These are phyloP conservation scores for Pichia deserticola DNA, from an alignment of 805 yeast genomes.

Conservation along the genomic window DNA sequence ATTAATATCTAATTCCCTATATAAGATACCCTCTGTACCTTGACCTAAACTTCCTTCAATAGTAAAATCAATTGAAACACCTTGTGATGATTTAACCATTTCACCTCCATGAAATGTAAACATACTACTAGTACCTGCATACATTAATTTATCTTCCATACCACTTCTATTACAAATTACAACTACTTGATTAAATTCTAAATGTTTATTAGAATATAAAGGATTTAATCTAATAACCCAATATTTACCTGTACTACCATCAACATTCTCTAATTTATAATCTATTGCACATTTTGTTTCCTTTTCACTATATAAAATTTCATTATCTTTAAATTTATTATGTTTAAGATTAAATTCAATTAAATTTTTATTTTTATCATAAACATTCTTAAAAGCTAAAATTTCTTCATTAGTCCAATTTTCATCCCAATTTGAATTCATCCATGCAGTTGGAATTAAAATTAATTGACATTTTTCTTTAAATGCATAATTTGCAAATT, in stretches of 20 bases:
- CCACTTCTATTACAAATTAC: constrained; percentile 71
- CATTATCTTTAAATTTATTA: constrained; percentile 1
- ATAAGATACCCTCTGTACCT: constrained; percentile 57
- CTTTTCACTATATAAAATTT: constrained; percentile 2
- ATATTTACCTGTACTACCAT: constrained; percentile 33
- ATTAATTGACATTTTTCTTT: constrained; percentile 45
- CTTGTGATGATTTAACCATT: constrained; percentile 18
- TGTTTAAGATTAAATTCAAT: constrained; percentile 16
- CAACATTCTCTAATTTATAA: constrained; percentile 14
- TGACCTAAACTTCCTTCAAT: constrained; percentile 51
- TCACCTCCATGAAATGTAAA: constrained; percentile 42
- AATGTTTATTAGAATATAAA: constrained; percentile 15
- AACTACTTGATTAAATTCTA: constrained; percentile 25
- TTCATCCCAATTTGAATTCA: constrained; percentile 38
- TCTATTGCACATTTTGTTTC: constrained; percentile 1
- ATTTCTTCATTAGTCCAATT: constrained; percentile 18
- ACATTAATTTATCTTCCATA: constrained; percentile 58
- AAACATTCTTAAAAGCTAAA: constrained; percentile 13
- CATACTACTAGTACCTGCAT: constrained; percentile 61
- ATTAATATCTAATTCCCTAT: constrained; percentile 46
- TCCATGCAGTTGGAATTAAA: constrained; percentile 85
- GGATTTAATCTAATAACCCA: constrained; percentile 61
- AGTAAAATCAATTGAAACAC: constrained; percentile 35
- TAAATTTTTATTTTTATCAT: constrained; percentile 10
- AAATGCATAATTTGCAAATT: constrained; percentile 53